Conservation (phyloP, 768 basidiomycete genomes). For the Russula dissimulans region DNA sequence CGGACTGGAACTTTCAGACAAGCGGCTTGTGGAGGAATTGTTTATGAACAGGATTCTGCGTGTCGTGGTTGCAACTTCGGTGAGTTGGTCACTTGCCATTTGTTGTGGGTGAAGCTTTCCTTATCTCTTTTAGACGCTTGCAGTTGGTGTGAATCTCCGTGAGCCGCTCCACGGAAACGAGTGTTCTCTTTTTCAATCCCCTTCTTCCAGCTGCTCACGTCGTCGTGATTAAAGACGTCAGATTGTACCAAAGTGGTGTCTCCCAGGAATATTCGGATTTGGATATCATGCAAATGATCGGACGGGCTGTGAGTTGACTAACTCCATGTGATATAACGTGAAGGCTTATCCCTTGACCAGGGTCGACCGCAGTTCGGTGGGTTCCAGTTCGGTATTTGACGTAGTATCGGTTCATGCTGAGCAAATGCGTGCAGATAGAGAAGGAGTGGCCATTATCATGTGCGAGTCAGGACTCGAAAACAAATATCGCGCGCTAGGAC, state of each 20-base stretch:
- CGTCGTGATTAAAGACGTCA: constrained; percentile 89
- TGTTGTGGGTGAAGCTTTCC: constrained; percentile 1
- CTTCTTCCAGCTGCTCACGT: constrained; percentile 68
- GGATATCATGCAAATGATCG: constrained; percentile 95
- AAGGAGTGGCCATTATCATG: constrained; percentile 76
- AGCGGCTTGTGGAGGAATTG: constrained; percentile 61
- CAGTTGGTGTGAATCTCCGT: constrained; percentile 96
- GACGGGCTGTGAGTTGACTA: constrained; percentile 59
- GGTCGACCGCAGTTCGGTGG: constrained; percentile 87
- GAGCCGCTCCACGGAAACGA: constrained; percentile 23
- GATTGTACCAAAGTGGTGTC: constrained; percentile 58
- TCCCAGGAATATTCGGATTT: constrained; percentile 83
- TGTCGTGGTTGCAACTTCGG: constrained; percentile 77
- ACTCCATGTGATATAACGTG: neutral
- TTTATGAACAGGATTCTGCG: constrained; percentile 57
- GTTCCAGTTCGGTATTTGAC: neutral
- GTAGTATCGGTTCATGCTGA: neutral
- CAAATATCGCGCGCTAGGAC: constrained; percentile 61
- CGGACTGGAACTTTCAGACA: constrained; percentile 66
- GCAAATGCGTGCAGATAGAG: constrained; percentile 46
- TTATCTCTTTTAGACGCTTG: constrained; percentile 57
- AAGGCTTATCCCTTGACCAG: constrained; percentile 27
- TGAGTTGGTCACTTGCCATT: constrained; percentile 29
- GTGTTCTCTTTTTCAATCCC: neutral
- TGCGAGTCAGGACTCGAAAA: constrained; percentile 64